Base-by-base conservation (phyloP, 169 alveolate species). In the Plasmodium vivax region DNA sequence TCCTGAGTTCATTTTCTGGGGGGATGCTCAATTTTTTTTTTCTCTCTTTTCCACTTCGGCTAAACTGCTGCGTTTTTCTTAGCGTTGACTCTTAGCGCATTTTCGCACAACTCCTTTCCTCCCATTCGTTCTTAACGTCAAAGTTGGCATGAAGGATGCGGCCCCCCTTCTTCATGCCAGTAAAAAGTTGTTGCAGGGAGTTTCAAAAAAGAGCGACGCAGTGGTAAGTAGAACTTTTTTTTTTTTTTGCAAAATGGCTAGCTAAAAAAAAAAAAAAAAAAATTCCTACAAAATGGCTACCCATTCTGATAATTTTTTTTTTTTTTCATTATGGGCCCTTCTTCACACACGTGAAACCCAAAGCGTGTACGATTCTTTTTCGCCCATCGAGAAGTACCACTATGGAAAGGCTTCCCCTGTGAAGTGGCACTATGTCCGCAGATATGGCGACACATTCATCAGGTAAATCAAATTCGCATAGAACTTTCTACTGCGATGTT, bases 1-100 rank as follows among this genome's bases (percentile, higher is more conserved):
- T 56, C 85, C 68, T 68, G 77, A 51, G 41, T 30, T 83, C 81
- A 83, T 56, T 62, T 56, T 83, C 34, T 14, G 30, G 34, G 27
- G 41, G 14, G 38, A 14, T 27, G 8, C 73, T 30, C 34, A 2
- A 82, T 51, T 45, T 82, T 82, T n/a, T 77, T 30, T 9, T 14
- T 75, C n/a, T 27, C 34, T 43, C 62, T n/a, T 14, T 77, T 77
- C 32, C 34, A 19, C 62, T 27, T n/a, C 84, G 23, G 62, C 16
- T 51, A 51, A 51, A 32, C 32, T 43, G 32, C 84, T 77, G 51
- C 45, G 71, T 27, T 32, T 16, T 77, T 38, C 1, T 77, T 45
- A 16, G 0, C 45, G 56, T 43, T 54, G 56, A 38, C 68, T 82
- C 41, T 8, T 34, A 72, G 41, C 45, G 23, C 23, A 51, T 51